phyloP scores from a whole-genome alignment of 495 filamentous ascomycete species.

The Trichoderma gamsii region DNA sequence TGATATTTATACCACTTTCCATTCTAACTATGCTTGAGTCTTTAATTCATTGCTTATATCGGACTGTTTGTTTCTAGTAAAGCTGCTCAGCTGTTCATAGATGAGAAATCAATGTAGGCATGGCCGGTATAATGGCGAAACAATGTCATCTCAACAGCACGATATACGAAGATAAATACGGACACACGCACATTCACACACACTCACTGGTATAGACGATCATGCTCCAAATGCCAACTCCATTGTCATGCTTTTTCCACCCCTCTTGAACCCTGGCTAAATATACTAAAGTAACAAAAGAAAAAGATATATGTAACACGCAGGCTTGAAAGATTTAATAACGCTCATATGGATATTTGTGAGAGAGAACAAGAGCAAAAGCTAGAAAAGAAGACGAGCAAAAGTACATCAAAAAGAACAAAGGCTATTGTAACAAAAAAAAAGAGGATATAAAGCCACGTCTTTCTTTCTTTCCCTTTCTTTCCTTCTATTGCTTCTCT shows the following conservation, averaged over 20 bases:
- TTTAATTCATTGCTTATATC: background rate
- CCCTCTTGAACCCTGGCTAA: background rate
- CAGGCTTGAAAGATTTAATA: background rate
- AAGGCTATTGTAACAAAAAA: background rate
- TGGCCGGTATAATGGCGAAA: background rate
- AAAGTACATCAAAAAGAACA: background rate
- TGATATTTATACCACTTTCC: conserved; percentile 13
- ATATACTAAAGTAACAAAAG: background rate
- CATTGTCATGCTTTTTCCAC: conserved; percentile 5
- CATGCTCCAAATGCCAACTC: background rate
- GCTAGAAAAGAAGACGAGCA: background rate
- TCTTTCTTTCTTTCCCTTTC: background rate
- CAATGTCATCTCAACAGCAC: background rate
- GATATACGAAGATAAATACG: background rate
- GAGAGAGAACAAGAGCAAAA: background rate
- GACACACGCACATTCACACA: background rate
- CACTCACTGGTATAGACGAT: background rate
- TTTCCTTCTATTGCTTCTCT: background rate
- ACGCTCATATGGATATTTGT: background rate
- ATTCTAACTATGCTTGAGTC: background rate
- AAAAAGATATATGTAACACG: background rate
- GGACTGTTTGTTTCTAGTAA: background rate
- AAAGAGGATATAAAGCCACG: background rate
- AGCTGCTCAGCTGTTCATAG: background rate
- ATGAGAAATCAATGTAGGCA: too few relatives aligned